These are phyloP conservation scores for Sporothrix humicola DNA, from an alignment of 2,329 filamentous ascomycete species.

Conservation along the genomic window DNA sequence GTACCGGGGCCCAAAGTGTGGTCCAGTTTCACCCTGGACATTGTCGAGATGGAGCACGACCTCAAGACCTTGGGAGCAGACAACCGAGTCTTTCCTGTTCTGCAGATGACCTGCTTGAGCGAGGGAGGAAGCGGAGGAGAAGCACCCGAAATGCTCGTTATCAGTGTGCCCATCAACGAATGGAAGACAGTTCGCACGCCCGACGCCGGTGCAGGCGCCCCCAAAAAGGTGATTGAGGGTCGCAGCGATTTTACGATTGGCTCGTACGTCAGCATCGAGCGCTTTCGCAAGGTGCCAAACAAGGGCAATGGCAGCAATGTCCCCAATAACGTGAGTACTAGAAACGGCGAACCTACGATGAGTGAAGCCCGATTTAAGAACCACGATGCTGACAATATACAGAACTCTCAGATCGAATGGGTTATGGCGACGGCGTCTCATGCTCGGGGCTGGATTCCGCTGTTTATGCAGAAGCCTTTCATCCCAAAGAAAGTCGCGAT, in stretches of 20 bases:
- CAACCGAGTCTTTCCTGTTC: constrained; percentile 69
- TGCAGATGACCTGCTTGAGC: constrained; percentile 63
- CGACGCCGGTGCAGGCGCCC: constrained; percentile 31
- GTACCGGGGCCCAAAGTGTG: constrained; percentile 42
- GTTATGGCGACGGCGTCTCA: constrained; percentile 78
- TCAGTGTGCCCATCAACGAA: constrained; percentile 61
- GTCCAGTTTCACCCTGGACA: constrained; percentile 54
- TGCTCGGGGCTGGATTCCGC: constrained; percentile 69
- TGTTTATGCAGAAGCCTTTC: constrained; percentile 68
- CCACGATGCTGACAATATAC: neutral
- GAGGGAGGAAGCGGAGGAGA: constrained; percentile 41
- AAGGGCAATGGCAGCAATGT: neutral
- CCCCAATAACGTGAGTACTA: neutral
- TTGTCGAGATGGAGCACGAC: constrained; percentile 70
- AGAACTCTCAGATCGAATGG: constrained; percentile 63
- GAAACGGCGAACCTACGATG: neutral
- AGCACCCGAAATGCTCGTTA: constrained; percentile 57
- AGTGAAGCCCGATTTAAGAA: neutral
- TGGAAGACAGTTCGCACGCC: constrained; percentile 40
- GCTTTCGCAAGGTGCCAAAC: constrained; percentile 53
- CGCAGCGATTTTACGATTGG: constrained; percentile 58
- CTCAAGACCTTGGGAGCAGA: constrained; percentile 63
- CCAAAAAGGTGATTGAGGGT: constrained; percentile 47
- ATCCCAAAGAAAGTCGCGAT: constrained; percentile 69
- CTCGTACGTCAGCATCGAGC: constrained; percentile 69